A percentile compares a stretch with the other conserved stretches of the same genome.
Conservation (phyloP, 202 grass and related monocot genomes). For the Panicum virgatum region DNA sequence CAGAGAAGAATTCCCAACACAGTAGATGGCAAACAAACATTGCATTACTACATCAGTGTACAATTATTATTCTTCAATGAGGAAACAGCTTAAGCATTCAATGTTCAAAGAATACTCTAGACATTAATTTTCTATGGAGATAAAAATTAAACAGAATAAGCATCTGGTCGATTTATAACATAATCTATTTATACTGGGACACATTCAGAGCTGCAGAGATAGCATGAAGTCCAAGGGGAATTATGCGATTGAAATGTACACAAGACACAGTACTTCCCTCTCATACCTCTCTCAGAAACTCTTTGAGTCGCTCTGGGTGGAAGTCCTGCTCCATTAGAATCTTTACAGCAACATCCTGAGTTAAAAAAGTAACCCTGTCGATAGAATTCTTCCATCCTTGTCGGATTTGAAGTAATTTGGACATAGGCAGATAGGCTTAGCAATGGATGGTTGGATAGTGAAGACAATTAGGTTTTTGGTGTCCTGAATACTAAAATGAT, state of each 20-base stretch:
- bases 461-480: not conserved
- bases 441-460: not conserved
- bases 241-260: not conserved
- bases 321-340: constrained; percentile 92
- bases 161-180: not conserved
- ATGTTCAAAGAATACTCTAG: not conserved
- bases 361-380: constrained; percentile 16
- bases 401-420: not conserved
- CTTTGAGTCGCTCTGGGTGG: constrained; percentile 64
- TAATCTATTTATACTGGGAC: not conserved
- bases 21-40: constrained; percentile 18
- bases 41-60: not conserved
- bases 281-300: constrained; percentile 85
- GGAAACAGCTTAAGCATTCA: constrained; percentile 19
- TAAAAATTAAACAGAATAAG: not conserved
- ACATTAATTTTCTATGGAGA: not conserved
- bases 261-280: not conserved
- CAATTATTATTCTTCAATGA: not conserved
- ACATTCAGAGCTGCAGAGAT: constrained; percentile 13
- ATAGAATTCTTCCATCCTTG: not conserved
- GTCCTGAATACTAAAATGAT: not conserved
- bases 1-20: constrained; percentile 1
- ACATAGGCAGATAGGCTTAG: not conserved
- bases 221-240: not conserved
- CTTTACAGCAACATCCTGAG: constrained; percentile 91